Evolutionary conservation across 192 early-diverging fungal species (phyloP), one percentile per base, ranked within the genome.

Genomic region (Thoreauomyces humboldtii): DNA sequence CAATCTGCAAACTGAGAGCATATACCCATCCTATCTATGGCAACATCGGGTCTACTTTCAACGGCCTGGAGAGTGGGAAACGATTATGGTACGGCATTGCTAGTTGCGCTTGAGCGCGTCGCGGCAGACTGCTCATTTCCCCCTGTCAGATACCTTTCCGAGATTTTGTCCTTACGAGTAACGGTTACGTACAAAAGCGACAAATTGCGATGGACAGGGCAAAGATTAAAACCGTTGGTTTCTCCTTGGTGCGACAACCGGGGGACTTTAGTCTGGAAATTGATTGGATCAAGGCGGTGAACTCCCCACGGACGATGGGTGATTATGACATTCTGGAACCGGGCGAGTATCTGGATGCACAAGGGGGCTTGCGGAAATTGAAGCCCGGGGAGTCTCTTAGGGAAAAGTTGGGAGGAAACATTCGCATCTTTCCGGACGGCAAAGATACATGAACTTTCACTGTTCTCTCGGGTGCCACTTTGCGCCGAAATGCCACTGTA

Each of bases 31-130:
- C 0, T 89, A 93, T 74, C 80, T 96, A 24, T 96, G 91, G 79
- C 95, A 98, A 72, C 95, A 98, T 74, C 81, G 94, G 46, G 59
- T 98, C 57, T 91, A 92, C 61, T 83, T 94, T 43, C 79, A 88
- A 51, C 89, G 76, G 3, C 93, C 94, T 2, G 94, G 94, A 1
- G 81, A 88, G 67, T 98, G 94, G 94, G 94, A 98, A 79, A 89
- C 82, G 24, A 80, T 94, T 28, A 78, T 95, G 74, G 91, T 91
- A 78, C 71, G 58, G 6, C 45, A 19, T 44, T 42, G 38, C 58
- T n/a, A n/a, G n/a, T n/a, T n/a, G n/a, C 45, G 45, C 45, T n/a
- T 4, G n/a, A 7, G n/a, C n/a, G n/a, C n/a, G n/a, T n/a, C n/a
- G n/a, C n/a, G n/a, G n/a, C n/a, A n/a, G n/a, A n/a, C n/a, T n/a